Base-by-base conservation (phyloP, 176 grass and related monocot species). In the Juncus effusus region DNA sequence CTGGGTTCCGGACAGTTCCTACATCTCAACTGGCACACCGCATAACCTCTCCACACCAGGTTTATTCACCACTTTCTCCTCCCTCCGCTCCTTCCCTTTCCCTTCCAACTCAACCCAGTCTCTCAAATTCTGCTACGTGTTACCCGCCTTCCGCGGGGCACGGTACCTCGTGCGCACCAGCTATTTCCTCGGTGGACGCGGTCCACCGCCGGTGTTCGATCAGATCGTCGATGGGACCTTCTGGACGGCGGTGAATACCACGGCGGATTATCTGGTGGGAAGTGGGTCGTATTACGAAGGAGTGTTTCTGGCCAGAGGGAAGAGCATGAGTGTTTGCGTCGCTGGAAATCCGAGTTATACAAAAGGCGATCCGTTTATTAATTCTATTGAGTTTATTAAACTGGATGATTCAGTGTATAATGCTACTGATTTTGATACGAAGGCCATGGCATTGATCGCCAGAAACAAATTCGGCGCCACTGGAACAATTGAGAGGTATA, bases 131-230 rank as follows among this genome's bases (percentile, higher is more conserved):
- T 97, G 88, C 80, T 92, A 97, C 74, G 37, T 56, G 54, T 59
- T 97, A 52, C 72, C 61, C 47, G 77, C 80, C 38, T 81, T 74
- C 69, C 78, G 40, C n/a, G 78, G 59, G 9, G 69, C 74, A 59
- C 76, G 80, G 56, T 97, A 97, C 85, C 85, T 97, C 6, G n/a
- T 97, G 35, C 88, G 94, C 50, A 80, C 80, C 68, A 92, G 82
- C 64, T 96, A 82, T 83, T 97, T 89, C 75, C 82, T 86, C 56
- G 94, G 73, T 66, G 11, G 37, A 54, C 7, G 41, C 51, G 54
- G 82, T 10, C 3, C 10, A 10, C 60, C 59, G 51, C 82, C 88
- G 11, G 83, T 86, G 13, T 97, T 97, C 68, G 93, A 97, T 62
- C 72, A 88, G 45, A 72, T 97, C 62, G 85, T 97, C 0, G 94